Evolutionary conservation across 176 grass and related monocot species (phyloP).

Genomic region (Puya raimondii): DNA sequence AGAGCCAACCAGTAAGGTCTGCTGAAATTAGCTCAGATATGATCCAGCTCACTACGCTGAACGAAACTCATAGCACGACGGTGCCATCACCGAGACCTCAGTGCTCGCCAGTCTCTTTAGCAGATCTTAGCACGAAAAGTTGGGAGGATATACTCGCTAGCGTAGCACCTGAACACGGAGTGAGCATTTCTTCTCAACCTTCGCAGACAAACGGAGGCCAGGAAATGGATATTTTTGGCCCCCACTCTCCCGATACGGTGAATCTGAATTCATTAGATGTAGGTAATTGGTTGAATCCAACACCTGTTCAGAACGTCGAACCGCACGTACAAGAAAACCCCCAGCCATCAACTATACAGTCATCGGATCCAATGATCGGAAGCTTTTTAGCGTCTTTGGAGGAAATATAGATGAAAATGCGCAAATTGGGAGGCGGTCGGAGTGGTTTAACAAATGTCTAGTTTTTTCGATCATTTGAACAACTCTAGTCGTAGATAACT

Average conservation of each 20-base stretch:
- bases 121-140: conserved; percentile 56
- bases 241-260: neutral
- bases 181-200: conserved; percentile 14
- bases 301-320: neutral
- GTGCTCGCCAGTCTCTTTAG: conserved; percentile 6
- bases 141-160: conserved; percentile 79
- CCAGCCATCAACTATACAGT: neutral
- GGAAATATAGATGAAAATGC: too few species aligned
- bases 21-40: conserved; percentile 15
- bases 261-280: neutral
- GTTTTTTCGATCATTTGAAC: neutral
- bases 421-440: neutral
- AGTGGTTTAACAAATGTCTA: neutral
- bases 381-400: too few species aligned
- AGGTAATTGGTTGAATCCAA: neutral
- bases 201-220: neutral
- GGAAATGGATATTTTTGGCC: neutral
- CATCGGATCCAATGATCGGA: neutral
- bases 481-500: too few species aligned
- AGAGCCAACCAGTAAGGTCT: conserved; percentile 18
- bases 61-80: conserved; percentile 21
- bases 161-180: conserved; percentile 56
- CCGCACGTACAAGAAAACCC: neutral
- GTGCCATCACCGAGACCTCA: conserved; percentile 26
- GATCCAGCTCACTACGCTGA: conserved; percentile 13